These are phyloP conservation scores for Leersia perrieri DNA, from an alignment of 176 grass and related monocot genomes.

Conservation along the genomic window DNA sequence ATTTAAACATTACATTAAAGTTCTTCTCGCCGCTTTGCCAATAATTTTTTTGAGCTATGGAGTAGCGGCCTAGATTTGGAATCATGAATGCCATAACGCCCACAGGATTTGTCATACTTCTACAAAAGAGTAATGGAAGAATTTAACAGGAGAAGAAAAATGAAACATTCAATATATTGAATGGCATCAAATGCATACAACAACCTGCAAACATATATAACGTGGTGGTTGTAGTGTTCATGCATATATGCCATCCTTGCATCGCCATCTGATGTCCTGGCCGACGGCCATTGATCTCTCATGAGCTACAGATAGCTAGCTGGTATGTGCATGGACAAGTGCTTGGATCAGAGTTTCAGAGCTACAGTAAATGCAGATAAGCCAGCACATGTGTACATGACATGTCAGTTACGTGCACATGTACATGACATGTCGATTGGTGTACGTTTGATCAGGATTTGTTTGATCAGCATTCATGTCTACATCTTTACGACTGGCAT, in stretches of 20 bases:
- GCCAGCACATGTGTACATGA: not conserved
- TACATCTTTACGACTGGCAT: not conserved
- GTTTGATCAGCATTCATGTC: too few relatives aligned
- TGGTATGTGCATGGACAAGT: not conserved
- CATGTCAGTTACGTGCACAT: too few relatives aligned
- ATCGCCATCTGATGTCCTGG: not conserved
- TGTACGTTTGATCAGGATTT: too few relatives aligned
- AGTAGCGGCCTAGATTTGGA: too few relatives aligned
- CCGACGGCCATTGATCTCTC: not conserved
- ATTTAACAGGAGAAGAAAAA: too few relatives aligned
- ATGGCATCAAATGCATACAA: not conserved
- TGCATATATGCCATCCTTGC: constrained; percentile 15
- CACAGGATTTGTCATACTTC: not conserved
- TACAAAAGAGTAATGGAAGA: too few relatives aligned
- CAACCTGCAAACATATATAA: constrained; percentile 9
- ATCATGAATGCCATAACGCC: too few relatives aligned
- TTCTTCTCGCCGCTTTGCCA: not conserved
- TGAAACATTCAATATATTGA: not conserved
- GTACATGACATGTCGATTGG: constrained; percentile 1
- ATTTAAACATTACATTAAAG: too few relatives aligned
- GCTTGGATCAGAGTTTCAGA: not conserved
- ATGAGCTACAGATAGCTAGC: constrained; percentile 3
- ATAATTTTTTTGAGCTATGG: not conserved
- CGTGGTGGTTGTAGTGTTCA: constrained; percentile 17
- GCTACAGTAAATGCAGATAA: not conserved